These are phyloP conservation scores for Solanum paucissectum DNA, from an alignment of 257 asterid species.

Conservation along the genomic window DNA sequence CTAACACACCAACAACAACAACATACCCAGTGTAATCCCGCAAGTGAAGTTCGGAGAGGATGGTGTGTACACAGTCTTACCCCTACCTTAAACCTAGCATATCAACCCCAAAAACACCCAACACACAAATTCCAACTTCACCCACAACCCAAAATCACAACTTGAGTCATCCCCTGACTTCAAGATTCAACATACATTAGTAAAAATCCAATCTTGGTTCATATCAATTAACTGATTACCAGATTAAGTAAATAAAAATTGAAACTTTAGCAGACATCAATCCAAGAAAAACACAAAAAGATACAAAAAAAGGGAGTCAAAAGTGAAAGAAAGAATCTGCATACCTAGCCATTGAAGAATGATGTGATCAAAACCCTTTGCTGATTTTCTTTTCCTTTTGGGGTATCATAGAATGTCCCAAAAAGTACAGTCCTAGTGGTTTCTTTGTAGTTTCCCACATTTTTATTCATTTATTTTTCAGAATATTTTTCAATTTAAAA, in stretches of 20 bases:
- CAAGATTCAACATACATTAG: not conserved
- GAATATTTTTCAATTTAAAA: not conserved
- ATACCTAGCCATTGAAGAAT: conserved; percentile 5
- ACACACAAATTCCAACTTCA: not conserved
- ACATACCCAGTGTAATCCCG: not conserved
- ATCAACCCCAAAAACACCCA: not conserved
- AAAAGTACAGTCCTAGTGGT: not conserved
- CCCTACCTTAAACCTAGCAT: not conserved
- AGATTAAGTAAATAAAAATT: not conserved
- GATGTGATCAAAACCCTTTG: not conserved
- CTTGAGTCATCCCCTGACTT: not conserved
- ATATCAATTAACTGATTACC: not conserved
- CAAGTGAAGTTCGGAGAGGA: not conserved
- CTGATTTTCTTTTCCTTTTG: not conserved
- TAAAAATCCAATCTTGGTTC: not conserved
- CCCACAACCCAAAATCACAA: not conserved
- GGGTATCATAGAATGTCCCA: not conserved
- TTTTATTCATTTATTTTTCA: not conserved
- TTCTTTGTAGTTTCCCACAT: not conserved
- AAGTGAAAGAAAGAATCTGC: not conserved
- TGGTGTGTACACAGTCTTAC: not conserved
- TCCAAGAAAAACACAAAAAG: not conserved
- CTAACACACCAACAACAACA: not conserved
- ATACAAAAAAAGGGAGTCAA: not conserved
- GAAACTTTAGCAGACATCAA: not conserved